Evolutionary conservation across 257 asterid species (phyloP).

Genomic region (Prunella vulgaris): DNA sequence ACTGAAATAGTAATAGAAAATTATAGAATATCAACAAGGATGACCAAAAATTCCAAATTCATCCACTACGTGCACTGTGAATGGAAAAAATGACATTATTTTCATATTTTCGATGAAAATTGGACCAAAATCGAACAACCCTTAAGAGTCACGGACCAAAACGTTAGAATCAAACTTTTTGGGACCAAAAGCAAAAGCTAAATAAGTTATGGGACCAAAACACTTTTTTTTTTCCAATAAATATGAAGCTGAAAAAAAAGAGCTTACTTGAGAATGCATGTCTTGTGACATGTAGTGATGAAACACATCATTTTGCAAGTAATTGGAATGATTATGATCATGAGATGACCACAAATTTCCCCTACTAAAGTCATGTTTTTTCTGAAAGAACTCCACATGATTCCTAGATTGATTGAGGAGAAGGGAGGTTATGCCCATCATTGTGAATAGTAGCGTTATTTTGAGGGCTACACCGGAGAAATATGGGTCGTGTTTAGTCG

Average conservation of each 20-base stretch:
- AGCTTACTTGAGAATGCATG: background rate
- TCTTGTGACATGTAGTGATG: background rate
- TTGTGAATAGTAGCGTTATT: conserved; percentile 7
- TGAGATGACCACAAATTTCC: background rate
- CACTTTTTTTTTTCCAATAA: background rate
- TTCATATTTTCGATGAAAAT: too few species aligned
- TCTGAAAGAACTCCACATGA: conserved; percentile 11
- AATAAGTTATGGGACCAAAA: too few species aligned
- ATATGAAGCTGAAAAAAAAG: too few species aligned
- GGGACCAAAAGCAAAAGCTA: too few species aligned
- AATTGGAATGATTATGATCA: background rate
- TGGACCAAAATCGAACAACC: too few species aligned
- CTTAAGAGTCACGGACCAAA: too few species aligned
- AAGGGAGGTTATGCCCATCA: conserved; percentile 13
- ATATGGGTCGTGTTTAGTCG: background rate
- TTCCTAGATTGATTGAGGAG: conserved; percentile 23
- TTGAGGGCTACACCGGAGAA: conserved; percentile 1
- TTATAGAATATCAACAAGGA: too few species aligned
- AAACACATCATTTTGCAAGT: background rate
- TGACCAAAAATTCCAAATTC: too few species aligned
- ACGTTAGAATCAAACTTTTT: too few species aligned
- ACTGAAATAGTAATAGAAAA: too few species aligned
- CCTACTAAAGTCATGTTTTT: background rate
- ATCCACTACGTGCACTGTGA: too few species aligned
- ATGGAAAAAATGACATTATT: too few species aligned